Evolutionary conservation across 2,329 filamentous ascomycete species (phyloP), one percentile per base, ranked within the genome.

Genomic region (Pseudogymnoascus sp.): DNA sequence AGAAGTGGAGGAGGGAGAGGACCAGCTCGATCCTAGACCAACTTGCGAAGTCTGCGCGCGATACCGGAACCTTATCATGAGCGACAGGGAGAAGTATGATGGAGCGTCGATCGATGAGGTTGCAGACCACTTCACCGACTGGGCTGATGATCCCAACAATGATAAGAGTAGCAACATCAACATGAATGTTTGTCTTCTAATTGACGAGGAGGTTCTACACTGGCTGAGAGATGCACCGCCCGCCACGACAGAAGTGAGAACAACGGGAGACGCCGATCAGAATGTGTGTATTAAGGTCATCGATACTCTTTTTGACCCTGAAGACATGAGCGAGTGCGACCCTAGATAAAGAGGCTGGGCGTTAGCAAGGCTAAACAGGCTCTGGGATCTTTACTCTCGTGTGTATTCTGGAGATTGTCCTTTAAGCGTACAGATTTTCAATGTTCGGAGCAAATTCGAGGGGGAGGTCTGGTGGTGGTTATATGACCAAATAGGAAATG

Each of bases 241-340:
- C 14, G 31, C 58, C 14, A 31, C 38, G 33, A 31, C 58, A 9
- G 23, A 38, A 60, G 58, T 60, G 33, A n/a, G 33, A 38, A 38
- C 35, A 38, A 38, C 35, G 35, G 35, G 14, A 38, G 3, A n/a
- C 35, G 35, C 35, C 35, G 58, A 60, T 60, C 33, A 31, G 21
- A 37, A 60, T 40, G 14, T 60, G 58, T 60, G 58, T 31, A 38
- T 60, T 35, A 60, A 60, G 28, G 58, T 60, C n/a, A 37, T 60
- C 14, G 58, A 60, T 60, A 37, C 31, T 40, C 31, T 37, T 60
- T 60, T 60, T 60, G 58, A 60, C 25, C 58, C 58, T 38, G 33
- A 60, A 18, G 21, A 35, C 38, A n/a, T 60, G 58, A 60, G 58
- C 31, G 58, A 60, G 33, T 41, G 21, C 14, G 25, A 31, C 31